A percentile compares a stretch with the other conserved stretches of the same genome.
phyloP scores from a whole-genome alignment of 1,139 yeast genomes.

The Saccharomyces hybrid region DNA sequence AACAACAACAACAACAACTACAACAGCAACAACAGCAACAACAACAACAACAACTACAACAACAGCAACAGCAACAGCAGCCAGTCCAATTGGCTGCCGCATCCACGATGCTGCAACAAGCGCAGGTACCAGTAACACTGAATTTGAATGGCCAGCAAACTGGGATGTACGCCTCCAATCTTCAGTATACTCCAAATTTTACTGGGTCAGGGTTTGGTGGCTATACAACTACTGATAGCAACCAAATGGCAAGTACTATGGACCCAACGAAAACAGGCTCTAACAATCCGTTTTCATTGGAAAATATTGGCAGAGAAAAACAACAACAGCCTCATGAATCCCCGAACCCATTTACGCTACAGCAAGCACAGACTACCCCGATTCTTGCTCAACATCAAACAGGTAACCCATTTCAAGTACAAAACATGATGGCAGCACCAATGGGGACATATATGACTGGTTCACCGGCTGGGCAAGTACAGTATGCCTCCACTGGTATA shows the following conservation, averaged over 20 bases:
- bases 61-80: conserved; percentile 5
- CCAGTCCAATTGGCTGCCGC: conserved; percentile 31
- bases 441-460: background rate
- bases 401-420: background rate
- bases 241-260: background rate
- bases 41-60: conserved; percentile 10
- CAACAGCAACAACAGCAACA: conserved; percentile 9
- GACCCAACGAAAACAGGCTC: conserved; percentile 13
- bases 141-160: background rate
- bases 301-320: conserved; percentile 9
- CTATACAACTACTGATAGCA: conserved; percentile 19
- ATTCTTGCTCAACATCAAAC: background rate
- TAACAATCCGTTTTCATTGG: conserved; percentile 27
- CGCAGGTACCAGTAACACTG: background rate
- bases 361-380: background rate
- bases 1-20: background rate
- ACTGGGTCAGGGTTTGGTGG: conserved; percentile 60
- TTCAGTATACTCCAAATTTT: conserved; percentile 31
- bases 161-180: conserved; percentile 10
- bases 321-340: background rate
- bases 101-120: conserved; percentile 35
- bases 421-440: background rate
- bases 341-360: conserved; percentile 2
- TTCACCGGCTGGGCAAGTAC: background rate
- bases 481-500: conserved; percentile 4